phyloP scores from a whole-genome alignment of 225 moss, liverwort and hornwort species.

The Polytrichum commune region DNA sequence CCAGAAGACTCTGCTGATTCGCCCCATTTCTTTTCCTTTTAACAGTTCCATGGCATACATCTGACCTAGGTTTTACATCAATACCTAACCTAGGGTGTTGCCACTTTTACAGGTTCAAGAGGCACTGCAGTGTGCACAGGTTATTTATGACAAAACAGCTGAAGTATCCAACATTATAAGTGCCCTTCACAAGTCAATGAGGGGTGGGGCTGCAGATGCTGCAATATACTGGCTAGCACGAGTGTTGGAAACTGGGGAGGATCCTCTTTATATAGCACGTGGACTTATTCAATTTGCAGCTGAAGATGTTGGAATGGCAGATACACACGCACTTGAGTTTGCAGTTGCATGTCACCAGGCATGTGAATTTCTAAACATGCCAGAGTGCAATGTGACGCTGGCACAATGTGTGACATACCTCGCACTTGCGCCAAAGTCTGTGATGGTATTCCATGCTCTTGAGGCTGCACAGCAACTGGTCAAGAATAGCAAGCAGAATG shows the following conservation, averaged over 20 bases:
- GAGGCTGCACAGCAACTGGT: slow-evolving; percentile 79
- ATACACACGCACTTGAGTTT: slow-evolving; percentile 67
- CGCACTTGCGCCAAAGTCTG: slow-evolving; percentile 71
- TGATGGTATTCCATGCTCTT: slow-evolving; percentile 71
- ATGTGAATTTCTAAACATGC: slow-evolving; percentile 85
- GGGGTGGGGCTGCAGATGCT: slow-evolving; percentile 57
- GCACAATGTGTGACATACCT: slow-evolving; percentile 89
- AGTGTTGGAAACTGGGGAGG: slow-evolving; percentile 86
- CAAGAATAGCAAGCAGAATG: slow-evolving; percentile 70
- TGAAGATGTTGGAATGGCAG: slow-evolving; percentile 84
- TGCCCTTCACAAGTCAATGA: slow-evolving; percentile 84
- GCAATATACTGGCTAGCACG: slow-evolving; percentile 86
- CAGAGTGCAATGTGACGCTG: slow-evolving; percentile 85
- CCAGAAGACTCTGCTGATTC: no score
- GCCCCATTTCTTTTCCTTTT: no score
- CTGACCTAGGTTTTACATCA: no score
- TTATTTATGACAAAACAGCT: slow-evolving; percentile 63
- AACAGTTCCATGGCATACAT: no score
- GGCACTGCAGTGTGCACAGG: slow-evolving; percentile 46
- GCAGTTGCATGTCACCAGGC: slow-evolving; percentile 92
- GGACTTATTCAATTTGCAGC: slow-evolving; percentile 78
- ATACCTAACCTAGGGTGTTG: no score
- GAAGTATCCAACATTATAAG: slow-evolving; percentile 86
- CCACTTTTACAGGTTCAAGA: slow-evolving; percentile 48
- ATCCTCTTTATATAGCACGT: slow-evolving; percentile 68